phyloP scores from a whole-genome alignment of 768 basidiomycete genomes.

The Kwoniella sp. region DNA sequence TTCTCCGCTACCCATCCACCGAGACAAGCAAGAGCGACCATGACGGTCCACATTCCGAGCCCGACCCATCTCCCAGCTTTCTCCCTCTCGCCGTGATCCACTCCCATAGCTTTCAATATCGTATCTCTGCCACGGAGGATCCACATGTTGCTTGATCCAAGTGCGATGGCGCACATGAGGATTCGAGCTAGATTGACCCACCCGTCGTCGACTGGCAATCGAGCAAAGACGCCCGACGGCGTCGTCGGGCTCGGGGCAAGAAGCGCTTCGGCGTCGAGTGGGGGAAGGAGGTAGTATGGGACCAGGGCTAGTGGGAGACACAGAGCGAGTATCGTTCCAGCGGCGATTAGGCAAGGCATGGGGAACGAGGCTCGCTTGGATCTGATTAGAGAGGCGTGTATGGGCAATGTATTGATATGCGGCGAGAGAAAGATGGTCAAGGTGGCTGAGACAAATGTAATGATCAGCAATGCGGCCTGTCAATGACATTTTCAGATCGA shows the following conservation, averaged over 20 bases:
- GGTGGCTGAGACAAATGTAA: constrained; percentile 30
- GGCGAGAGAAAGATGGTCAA: constrained; percentile 52
- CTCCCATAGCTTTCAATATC: constrained; percentile 39
- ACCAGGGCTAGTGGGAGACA: constrained; percentile 52
- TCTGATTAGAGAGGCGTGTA: constrained; percentile 42
- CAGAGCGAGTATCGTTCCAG: constrained; percentile 40
- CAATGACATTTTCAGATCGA: background rate
- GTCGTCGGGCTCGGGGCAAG: constrained; percentile 22
- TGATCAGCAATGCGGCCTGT: constrained; percentile 5
- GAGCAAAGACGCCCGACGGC: constrained; percentile 40
- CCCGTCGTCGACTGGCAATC: constrained; percentile 38
- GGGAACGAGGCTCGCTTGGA: constrained; percentile 50
- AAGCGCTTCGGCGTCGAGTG: constrained; percentile 15
- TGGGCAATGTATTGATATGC: constrained; percentile 52
- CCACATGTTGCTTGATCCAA: constrained; percentile 47
- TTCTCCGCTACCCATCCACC: constrained; percentile 48
- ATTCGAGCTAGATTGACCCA: constrained; percentile 52
- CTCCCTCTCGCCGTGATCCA: constrained; percentile 44
- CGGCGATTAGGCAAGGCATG: constrained; percentile 42
- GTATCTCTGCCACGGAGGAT: constrained; percentile 47
- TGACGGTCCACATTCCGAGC: constrained; percentile 40
- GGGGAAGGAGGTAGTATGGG: constrained; percentile 53
- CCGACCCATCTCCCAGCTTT: constrained; percentile 51
- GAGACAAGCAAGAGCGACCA: constrained; percentile 39
- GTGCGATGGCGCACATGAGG: constrained; percentile 42